Conservation (phyloP, 1,284 basidiomycete species). For the Inonotus hispidus region DNA sequence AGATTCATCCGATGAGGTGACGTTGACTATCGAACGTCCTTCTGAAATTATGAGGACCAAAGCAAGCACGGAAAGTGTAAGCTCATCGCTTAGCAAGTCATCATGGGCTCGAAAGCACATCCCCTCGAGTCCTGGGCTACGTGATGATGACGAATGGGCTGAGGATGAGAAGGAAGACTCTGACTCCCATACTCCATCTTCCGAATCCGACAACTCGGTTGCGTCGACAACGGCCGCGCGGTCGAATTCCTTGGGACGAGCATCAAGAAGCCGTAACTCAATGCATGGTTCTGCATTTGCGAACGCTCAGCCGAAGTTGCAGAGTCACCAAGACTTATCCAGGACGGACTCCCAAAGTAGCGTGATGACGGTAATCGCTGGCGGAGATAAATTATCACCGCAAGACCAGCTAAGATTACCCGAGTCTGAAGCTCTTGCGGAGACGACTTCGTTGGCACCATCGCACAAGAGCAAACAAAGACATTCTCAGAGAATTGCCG, state of each 20-base stretch:
- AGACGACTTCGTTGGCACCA: slow-evolving; percentile 4
- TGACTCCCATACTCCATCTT: slow-evolving; percentile 10
- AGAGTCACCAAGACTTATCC: slow-evolving; percentile 25
- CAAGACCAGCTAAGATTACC: slow-evolving; percentile 21
- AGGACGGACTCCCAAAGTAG: slow-evolving; percentile 58
- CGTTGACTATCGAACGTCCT: background rate
- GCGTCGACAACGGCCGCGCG: slow-evolving; percentile 16
- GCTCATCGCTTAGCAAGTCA: background rate
- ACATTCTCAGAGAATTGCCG: slow-evolving; percentile 9
- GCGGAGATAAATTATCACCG: slow-evolving; percentile 33
- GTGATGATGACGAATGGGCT: slow-evolving; percentile 17
- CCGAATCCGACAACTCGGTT: slow-evolving; percentile 15
- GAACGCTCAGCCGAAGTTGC: background rate
- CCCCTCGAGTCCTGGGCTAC: background rate
- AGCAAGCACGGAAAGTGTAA: background rate
- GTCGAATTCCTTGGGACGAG: slow-evolving; percentile 8
- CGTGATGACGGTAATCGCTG: slow-evolving; percentile 56
- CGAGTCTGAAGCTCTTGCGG: background rate
- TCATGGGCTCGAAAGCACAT: background rate
- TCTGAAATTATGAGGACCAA: background rate
- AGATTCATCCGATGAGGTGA: slow-evolving; percentile 45
- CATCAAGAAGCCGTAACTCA: slow-evolving; percentile 13
- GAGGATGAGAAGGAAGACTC: slow-evolving; percentile 18
- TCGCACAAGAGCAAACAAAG: slow-evolving; percentile 14
- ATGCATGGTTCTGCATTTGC: slow-evolving; percentile 1